These are phyloP conservation scores for Candida insectorum DNA, from an alignment of 805 yeast species.

Conservation along the genomic window DNA sequence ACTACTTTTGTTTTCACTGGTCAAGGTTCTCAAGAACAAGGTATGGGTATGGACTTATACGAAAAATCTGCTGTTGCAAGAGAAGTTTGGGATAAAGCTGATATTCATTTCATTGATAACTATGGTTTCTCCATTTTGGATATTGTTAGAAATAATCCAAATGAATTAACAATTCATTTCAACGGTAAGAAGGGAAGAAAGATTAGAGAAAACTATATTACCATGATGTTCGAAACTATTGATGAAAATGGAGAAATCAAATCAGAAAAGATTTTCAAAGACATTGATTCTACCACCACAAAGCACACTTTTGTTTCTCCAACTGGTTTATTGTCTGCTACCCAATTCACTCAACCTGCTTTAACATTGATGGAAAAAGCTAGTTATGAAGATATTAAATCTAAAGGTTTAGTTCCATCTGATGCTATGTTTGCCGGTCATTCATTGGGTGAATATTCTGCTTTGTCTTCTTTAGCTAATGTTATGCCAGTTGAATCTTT, in stretches of 20 bases:
- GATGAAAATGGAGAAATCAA: slow-evolving; percentile 77
- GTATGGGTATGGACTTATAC: slow-evolving; percentile 99
- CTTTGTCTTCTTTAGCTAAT: slow-evolving; percentile 93
- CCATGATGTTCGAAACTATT: slow-evolving; percentile 97
- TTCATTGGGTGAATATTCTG: slow-evolving; percentile 98
- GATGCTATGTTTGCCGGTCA: slow-evolving; percentile 98
- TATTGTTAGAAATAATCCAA: slow-evolving; percentile 94
- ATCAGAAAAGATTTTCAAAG: slow-evolving; percentile 94
- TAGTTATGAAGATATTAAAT: slow-evolving; percentile 93
- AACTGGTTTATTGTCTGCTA: slow-evolving; percentile 92
- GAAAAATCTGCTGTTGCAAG: slow-evolving; percentile 87
- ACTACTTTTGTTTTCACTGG: slow-evolving; percentile 98
- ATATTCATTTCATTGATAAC: slow-evolving; percentile 82
- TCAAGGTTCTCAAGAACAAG: slow-evolving; percentile 99
- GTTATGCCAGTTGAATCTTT: slow-evolving; percentile 98
- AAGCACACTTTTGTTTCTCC: slow-evolving; percentile 89
- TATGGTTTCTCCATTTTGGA: slow-evolving; percentile 97
- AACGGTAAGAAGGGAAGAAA: slow-evolving; percentile 97
- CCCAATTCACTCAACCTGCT: slow-evolving; percentile 99
- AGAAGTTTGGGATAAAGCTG: slow-evolving; percentile 98
- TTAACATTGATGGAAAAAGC: slow-evolving; percentile 99
- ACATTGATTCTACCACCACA: slow-evolving; percentile 74
- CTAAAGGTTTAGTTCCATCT: slow-evolving; percentile 91
- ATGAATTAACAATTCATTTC: slow-evolving; percentile 90
- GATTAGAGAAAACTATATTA: slow-evolving; percentile 89